Percentiles rank a stretch among this genome's conserved stretches.
Conservation (phyloP, 2,329 filamentous ascomycete species). For the Aspergillus ruber region DNA sequence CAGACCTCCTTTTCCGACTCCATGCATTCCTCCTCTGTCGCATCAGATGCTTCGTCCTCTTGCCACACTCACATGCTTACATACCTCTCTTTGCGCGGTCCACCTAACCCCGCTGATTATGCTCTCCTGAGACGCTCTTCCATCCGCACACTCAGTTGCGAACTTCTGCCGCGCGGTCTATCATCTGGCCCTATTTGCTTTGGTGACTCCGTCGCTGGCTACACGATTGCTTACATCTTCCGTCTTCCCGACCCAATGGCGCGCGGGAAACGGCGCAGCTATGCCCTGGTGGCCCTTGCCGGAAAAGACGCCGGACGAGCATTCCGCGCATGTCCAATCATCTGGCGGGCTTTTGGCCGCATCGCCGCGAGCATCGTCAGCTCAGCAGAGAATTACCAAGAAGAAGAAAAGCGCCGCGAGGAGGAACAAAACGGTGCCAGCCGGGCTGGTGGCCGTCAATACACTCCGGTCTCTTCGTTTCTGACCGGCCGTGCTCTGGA, state of each 20-base stretch:
- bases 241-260: slow-evolving; percentile 53
- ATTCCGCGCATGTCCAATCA: slow-evolving; percentile 42
- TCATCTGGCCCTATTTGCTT: slow-evolving; percentile 55
- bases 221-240: slow-evolving; percentile 56
- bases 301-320: slow-evolving; percentile 46
- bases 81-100: slow-evolving; percentile 53
- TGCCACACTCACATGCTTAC: slow-evolving; percentile 52
- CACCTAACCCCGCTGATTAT: slow-evolving; percentile 48
- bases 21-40: slow-evolving; percentile 33
- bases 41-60: slow-evolving; percentile 41
- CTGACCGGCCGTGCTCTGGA: slow-evolving; percentile 51
- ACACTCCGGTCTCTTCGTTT: slow-evolving; percentile 53
- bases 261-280: slow-evolving; percentile 50
- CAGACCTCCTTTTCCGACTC: slow-evolving; percentile 35
- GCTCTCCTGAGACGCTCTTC: slow-evolving; percentile 51
- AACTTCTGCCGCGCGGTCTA: slow-evolving; percentile 50
- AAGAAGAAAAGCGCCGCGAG: slow-evolving; percentile 39
- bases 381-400: slow-evolving; percentile 40
- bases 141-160: slow-evolving; percentile 53
- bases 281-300: slow-evolving; percentile 52
- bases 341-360: slow-evolving; percentile 49
- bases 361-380: slow-evolving; percentile 49
- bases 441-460: slow-evolving; percentile 33
- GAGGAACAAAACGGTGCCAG: slow-evolving; percentile 25
- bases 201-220: slow-evolving; percentile 49